Evolutionary conservation across 2,329 filamentous ascomycete species (phyloP), one percentile per base, ranked within the genome.

Genomic region (Cercospora zeae-maydis): DNA sequence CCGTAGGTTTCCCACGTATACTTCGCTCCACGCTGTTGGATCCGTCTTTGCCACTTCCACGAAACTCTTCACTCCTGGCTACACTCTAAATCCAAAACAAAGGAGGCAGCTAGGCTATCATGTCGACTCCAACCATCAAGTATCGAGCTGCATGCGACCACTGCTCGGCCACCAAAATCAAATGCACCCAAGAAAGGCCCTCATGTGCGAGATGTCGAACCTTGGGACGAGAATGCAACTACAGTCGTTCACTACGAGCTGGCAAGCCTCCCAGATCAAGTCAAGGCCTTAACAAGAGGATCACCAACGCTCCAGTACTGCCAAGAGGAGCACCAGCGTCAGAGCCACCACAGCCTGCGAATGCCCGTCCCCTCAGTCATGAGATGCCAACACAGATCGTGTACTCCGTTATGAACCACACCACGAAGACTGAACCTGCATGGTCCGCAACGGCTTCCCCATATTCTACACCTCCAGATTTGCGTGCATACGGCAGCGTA

Each of bases 161-260:
- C 27, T 68, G 66, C 64, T 68, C 66, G 11, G 61, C 64, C 16
- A 68, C 66, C 13, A 68, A 68, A 64, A 68, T 66, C 36, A 68
- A 68, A 33, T 68, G 66, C 51, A 66, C 66, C n/a, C 66, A 68
- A 61, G 66, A 68, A 58, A 59, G 66, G 19, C 66, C 66, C n/a
- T 37, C 58, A 27, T 68, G 66, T 37, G 62, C 64, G 37, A 52
- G 66, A 59, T 68, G 66, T 61, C 64, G 62, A 37, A 61, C 66
- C 5, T 45, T 66, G 11, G 66, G 64, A 9, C 49, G 66, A 47
- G 66, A 68, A 36, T 68, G 66, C 58, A 62, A 68, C 54, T 68
- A 68, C 37, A 68, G 66, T 58, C 64, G 64, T 59, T 68, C 66
- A 16, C 64, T 68, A 13, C 54, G 66, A 49, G 64, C 66, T 16